Percentiles rank a stretch among this genome's conserved stretches.
Evolutionary conservation across 2,329 filamentous ascomycete species (phyloP).

Genomic region (Zymoseptoria brevis): DNA sequence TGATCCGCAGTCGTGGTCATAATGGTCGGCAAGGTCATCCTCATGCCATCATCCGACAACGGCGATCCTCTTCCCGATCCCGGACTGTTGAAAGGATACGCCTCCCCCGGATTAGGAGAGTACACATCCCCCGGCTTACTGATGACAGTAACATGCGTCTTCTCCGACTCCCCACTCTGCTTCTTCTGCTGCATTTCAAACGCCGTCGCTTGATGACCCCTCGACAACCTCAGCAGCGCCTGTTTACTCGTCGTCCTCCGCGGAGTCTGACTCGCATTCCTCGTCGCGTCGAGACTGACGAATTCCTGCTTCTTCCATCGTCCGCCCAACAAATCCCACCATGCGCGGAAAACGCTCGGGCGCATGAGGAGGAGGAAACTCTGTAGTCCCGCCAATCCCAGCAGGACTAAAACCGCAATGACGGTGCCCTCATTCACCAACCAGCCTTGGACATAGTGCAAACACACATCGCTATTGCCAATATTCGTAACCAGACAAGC

Average conservation of each 20-base stretch:
- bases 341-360: conserved; percentile 76
- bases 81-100: not conserved
- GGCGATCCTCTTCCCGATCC: not conserved
- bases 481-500: conserved; percentile 54
- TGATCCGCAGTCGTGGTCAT: not conserved
- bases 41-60: not conserved
- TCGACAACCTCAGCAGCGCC: conserved; percentile 18
- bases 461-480: conserved; percentile 60
- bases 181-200: conserved; percentile 29
- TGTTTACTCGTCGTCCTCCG: conserved; percentile 19
- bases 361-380: conserved; percentile 73
- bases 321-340: conserved; percentile 58
- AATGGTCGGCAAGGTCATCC: not conserved
- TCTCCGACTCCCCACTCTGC: not conserved
- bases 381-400: conserved; percentile 78
- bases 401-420: conserved; percentile 70
- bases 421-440: conserved; percentile 70
- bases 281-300: conserved; percentile 68
- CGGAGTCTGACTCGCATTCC: conserved; percentile 15
- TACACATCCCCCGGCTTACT: not conserved
- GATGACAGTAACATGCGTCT: not conserved
- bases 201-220: conserved; percentile 24
- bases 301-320: conserved; percentile 60
- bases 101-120: not conserved
- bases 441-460: conserved; percentile 50